Evolutionary conservation across 345 rosid genomes (phyloP).

Genomic region (Orychophragmus violaceus): DNA sequence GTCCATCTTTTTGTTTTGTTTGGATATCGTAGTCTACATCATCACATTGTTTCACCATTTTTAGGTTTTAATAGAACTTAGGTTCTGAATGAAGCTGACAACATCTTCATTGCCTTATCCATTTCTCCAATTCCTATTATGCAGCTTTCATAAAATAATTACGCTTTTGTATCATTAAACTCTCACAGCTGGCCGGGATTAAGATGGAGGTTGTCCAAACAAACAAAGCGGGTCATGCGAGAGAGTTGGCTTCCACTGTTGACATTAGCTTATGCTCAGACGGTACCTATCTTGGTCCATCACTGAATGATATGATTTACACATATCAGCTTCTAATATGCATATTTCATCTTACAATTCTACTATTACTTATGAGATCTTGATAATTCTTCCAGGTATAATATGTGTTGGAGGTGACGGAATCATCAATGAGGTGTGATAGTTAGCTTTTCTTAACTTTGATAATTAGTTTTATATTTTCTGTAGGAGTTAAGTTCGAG

Average conservation of each 20-base stretch:
- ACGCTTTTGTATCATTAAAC: conserved; percentile 7
- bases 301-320: conserved; percentile 6
- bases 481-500: neutral
- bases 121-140: neutral
- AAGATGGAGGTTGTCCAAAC: conserved; percentile 91
- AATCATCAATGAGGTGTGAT: conserved; percentile 87
- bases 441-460: conserved; percentile 3
- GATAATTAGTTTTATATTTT: neutral
- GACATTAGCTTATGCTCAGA: conserved; percentile 87
- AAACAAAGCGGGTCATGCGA: conserved; percentile 90
- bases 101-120: neutral
- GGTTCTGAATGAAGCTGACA: conserved; percentile 1
- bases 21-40: neutral
- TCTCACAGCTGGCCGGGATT: conserved; percentile 89
- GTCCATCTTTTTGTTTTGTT: conserved; percentile 1
- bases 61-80: neutral
- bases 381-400: conserved; percentile 53
- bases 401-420: conserved; percentile 99
- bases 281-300: conserved; percentile 44
- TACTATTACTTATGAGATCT: conserved; percentile 14
- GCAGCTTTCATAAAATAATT: neutral
- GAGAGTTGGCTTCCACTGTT: conserved; percentile 71
- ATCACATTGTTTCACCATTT: neutral
- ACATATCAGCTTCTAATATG: neutral
- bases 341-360: neutral